Base-by-base conservation (phyloP, 345 rosid genomes). In the Eucalyptus marginata region DNA sequence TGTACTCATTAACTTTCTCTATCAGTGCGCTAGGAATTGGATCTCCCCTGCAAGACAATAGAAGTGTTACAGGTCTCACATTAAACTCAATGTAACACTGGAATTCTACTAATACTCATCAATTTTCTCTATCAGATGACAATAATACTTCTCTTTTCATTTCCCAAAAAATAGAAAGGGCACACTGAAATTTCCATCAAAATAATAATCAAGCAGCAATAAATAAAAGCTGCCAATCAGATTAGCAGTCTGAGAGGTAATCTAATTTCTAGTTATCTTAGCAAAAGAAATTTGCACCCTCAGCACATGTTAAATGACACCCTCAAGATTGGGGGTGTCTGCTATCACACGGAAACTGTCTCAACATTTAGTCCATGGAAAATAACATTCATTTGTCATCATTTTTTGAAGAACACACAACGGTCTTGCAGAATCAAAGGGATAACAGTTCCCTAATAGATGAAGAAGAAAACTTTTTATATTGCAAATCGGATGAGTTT, bases 1-100 rank as follows among this genome's bases (percentile, higher is more conserved):
- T 92, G 92, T 96, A 96, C 89, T 93, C 96, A 90, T 96, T 93
- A 89, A 95, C 96, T 88, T 89, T 95, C 92, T 92, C 93, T 88
- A 96, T 94, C 91, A 97, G 91, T 64, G 90, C 33, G 68, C 86
- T 90, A 86, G 98, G 99, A 90, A 96, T 96, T 8, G 99, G 98
- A 93, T 93, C 93, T 52, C 99, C 99, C 99, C 99, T 96, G 88
- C 88, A 89, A 90, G 66, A 62, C 3, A 91, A 40, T 12, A 85
- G 54, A 89, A 14, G 90, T 52, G 62, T 92, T 86, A 92, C 87
- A 90, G 84, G 47, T 40, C 83, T 49, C 6, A 15, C 47, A 76
- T 76, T 36, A 76, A 64, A 40, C 47, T 76, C 15, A 43, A 76
- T 40, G 84, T 76, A 43, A 76, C 29, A 2, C 47, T 40, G 47